These are phyloP conservation scores for Penicillium angulare DNA, from an alignment of 495 filamentous ascomycete genomes.

Conservation along the genomic window DNA sequence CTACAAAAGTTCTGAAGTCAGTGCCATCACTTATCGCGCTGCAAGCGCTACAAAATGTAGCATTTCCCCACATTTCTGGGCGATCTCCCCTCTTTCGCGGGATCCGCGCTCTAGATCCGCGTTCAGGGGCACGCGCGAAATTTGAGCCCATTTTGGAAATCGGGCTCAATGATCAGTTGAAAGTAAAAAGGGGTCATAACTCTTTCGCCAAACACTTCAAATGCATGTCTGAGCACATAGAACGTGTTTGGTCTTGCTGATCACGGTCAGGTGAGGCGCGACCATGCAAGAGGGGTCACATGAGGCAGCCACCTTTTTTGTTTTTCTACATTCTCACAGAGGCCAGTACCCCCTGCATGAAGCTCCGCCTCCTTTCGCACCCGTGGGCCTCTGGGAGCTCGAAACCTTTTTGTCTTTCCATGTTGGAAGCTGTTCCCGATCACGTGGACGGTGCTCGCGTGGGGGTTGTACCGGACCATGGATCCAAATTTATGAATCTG, in stretches of 20 bases:
- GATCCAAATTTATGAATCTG: no score
- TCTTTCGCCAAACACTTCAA: no score
- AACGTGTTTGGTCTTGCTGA: not conserved
- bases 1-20: not conserved
- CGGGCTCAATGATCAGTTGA: no score
- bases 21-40: not conserved
- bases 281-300: not conserved
- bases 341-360: not conserved
- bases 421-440: conserved; percentile 1
- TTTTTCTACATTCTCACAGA: not conserved
- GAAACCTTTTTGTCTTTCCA: not conserved
- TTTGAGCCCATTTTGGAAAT: no score
- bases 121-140: no score
- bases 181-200: not conserved
- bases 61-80: not conserved
- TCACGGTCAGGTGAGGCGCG: not conserved
- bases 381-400: not conserved
- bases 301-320: not conserved
- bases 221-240: no score
- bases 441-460: conserved; percentile 2
- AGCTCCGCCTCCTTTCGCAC: no score
- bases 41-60: not conserved
- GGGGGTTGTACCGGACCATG: no score
- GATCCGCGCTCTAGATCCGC: no score
- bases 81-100: not conserved